Evolutionary conservation across 1,139 yeast species (phyloP).

Genomic region (Citeromyces hawaiiensis): DNA sequence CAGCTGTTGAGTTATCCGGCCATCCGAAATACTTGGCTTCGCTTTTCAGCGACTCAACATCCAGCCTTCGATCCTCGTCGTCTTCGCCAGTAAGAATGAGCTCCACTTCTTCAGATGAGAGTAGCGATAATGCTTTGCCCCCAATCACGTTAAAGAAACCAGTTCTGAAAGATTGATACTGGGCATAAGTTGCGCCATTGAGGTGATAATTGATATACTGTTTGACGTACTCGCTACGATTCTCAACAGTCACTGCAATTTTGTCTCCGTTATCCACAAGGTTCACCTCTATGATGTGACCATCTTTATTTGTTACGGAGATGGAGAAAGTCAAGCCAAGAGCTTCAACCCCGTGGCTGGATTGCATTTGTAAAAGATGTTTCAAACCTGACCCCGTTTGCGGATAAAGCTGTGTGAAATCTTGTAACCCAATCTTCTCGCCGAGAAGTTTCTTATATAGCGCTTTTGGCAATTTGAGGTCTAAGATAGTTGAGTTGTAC

Average conservation of each 20-base stretch:
- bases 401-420: constrained; percentile 58
- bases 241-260: constrained; percentile 37
- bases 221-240: constrained; percentile 47
- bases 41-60: constrained; percentile 51
- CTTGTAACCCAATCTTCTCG: constrained; percentile 41
- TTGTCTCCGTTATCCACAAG: constrained; percentile 44
- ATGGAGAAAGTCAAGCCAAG: constrained; percentile 38
- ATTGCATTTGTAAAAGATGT: constrained; percentile 30
- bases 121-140: constrained; percentile 67
- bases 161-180: constrained; percentile 40
- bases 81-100: constrained; percentile 68
- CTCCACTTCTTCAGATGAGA: constrained; percentile 73
- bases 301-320: constrained; percentile 24
- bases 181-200: constrained; percentile 35
- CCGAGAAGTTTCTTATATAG: constrained; percentile 59
- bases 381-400: constrained; percentile 44
- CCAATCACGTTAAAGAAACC: constrained; percentile 74
- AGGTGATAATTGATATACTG: constrained; percentile 49
- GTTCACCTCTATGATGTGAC: constrained; percentile 23
- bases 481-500: constrained; percentile 79
- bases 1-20: constrained; percentile 22
- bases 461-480: constrained; percentile 62
- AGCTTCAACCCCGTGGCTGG: constrained; percentile 28
- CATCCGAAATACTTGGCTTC: constrained; percentile 69
- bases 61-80: constrained; percentile 34